Base-by-base conservation (phyloP, 139 green algal genomes). In the Micromonas commoda region DNA sequence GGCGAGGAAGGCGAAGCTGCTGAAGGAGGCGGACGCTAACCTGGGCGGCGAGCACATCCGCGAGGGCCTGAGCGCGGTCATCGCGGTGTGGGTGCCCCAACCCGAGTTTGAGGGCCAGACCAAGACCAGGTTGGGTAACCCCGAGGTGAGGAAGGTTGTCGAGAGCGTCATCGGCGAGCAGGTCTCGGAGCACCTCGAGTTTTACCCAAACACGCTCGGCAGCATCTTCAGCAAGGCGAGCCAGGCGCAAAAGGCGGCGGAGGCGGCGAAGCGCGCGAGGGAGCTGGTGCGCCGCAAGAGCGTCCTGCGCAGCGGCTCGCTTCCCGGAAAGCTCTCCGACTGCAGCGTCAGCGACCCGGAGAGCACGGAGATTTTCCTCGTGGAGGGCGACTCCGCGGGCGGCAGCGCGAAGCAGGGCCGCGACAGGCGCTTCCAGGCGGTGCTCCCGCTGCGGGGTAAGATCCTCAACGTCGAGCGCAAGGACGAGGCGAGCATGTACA, bases 91-190 rank as follows among this genome's bases (percentile, higher is more conserved):
- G 86, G 87, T 97, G 33, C 89, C 87, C 13, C 65, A 93, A 69
- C 94, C 95, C 3, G 94, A 98, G 87, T 99, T 99, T 86, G 93
- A 99, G 84, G 95, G 95, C 2, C 95, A 99, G 87, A 99, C 95
- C 45, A 98, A 98, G 86, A 96, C 93, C 23, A 85, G 92, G 66
- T 87, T 99, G 64, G 92, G 93, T 81, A 98, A 98, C 80, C 90
- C 92, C 1, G 92, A 96, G 79, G 95, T 97, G 6, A 81, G 89
- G 21, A 88, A 83, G 54, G 85, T 94, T 13, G 90, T 97, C 38
- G 91, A 97, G 19, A 65, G 35, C n/a, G 86, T 85, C 32, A 86
- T 94, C 9, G 60, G 70, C 9, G 77, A 88, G 73, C 76, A 29
- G 1, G 16, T 86, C 19, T 39, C 57, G 28, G 89, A 91, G 32